These are phyloP conservation scores for Crithidia fasciculata DNA, from an alignment of 208 protist species.

Conservation along the genomic window DNA sequence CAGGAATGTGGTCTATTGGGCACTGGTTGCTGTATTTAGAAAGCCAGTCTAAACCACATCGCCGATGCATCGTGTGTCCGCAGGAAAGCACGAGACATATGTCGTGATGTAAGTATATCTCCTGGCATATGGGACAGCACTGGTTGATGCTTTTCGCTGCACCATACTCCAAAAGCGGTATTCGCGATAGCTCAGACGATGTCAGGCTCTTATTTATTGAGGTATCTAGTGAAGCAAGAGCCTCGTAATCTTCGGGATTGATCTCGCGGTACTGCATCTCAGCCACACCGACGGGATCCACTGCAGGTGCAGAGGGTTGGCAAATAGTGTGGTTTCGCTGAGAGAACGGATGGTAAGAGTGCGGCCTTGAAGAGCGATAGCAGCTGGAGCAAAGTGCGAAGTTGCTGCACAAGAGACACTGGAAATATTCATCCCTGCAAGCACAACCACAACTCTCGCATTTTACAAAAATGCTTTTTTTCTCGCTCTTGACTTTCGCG, in stretches of 20 bases:
- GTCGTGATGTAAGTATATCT: conserved; percentile 38
- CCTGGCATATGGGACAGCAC: conserved; percentile 70
- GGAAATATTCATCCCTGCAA: conserved; percentile 37
- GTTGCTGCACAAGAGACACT: conserved; percentile 56
- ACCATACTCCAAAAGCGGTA: conserved; percentile 17
- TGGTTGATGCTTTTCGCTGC: conserved; percentile 16
- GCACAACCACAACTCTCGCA: conserved; percentile 24
- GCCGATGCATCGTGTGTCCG: conserved; percentile 74
- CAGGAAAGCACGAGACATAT: conserved; percentile 65
- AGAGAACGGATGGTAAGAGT: conserved; percentile 55
- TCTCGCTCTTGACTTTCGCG: neutral
- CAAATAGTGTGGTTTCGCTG: neutral
- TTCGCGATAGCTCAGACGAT: conserved; percentile 22
- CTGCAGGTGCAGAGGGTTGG: neutral
- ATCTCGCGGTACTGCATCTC: conserved; percentile 75
- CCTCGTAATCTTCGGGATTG: conserved; percentile 83
- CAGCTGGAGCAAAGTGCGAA: conserved; percentile 54
- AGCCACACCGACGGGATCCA: conserved; percentile 20
- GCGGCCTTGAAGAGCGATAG: conserved; percentile 35
- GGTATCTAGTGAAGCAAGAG: conserved; percentile 59
- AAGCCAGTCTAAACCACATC: conserved; percentile 68
- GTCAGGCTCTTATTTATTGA: conserved; percentile 33
- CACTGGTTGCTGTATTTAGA: conserved; percentile 66
- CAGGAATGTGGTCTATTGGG: conserved; percentile 60
- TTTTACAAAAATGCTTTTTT: neutral